A percentile compares a stretch with the other conserved stretches of the same genome.
Conservation (phyloP, 2,329 filamentous ascomycete genomes). For the Blumeria hordei region DNA sequence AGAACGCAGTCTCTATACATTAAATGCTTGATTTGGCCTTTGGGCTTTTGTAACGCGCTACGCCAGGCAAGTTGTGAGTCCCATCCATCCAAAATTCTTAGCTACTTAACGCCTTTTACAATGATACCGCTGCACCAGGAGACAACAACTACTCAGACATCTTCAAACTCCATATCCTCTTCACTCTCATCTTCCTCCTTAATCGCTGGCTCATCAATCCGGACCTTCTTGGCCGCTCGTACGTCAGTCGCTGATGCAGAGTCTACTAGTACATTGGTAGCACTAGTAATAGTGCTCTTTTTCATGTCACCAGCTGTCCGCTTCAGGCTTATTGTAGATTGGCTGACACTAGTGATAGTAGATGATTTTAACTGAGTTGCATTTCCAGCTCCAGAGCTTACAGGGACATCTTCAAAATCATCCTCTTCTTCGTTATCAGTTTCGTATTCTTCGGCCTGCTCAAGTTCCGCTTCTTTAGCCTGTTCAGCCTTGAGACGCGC, state of each 20-base stretch:
- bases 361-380: constrained; percentile 10
- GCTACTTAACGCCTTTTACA: too few species aligned
- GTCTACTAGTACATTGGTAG: constrained; percentile 15
- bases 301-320: constrained; percentile 11
- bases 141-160: constrained; percentile 18
- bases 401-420: constrained; percentile 23
- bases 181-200: constrained; percentile 24
- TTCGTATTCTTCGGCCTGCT: constrained; percentile 26
- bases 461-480: constrained; percentile 22
- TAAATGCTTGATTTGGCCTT: too few species aligned
- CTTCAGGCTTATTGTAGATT: neutral
- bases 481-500: constrained; percentile 38
- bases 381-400: constrained; percentile 7
- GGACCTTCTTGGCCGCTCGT: constrained; percentile 32
- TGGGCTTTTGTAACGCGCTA: too few species aligned
- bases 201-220: constrained; percentile 24
- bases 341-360: constrained; percentile 6
- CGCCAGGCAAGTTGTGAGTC: too few species aligned
- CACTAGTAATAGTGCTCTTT: constrained; percentile 9
- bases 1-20: too few species aligned
- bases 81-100: too few species aligned
- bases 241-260: constrained; percentile 18
- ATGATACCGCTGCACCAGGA: too few species aligned
- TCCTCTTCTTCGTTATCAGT: constrained; percentile 23
- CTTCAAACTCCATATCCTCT: constrained; percentile 33